Base-by-base conservation (phyloP, 2,329 filamentous ascomycete species). In the Colletotrichum lentis region DNA sequence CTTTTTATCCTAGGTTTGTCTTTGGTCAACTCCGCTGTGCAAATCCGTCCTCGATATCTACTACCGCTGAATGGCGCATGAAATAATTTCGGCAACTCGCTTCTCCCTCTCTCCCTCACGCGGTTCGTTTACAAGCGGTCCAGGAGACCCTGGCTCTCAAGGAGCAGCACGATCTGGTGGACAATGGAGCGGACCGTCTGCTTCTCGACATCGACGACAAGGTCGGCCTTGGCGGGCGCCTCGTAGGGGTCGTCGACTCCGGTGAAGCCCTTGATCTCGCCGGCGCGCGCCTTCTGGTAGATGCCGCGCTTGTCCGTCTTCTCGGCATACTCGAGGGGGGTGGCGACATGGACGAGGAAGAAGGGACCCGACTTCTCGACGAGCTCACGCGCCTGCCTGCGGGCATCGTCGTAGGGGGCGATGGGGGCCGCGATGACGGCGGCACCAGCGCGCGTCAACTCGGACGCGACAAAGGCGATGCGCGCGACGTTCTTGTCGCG, bases 191-290 rank as follows among this genome's bases (percentile, higher is more conserved):
- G 88, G 55, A 98, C 94, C 72, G 89, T 92, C 81, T 92, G 93
- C 86, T 91, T 96, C 82, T 92, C 90, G 64, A 91, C 79, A 80
- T 98, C 91, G 46, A 98, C 95, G 5, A 89, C 88, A 72, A 99
- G 84, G 78, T 98, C 90, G 39, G 94, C 88, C 82, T 95, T 94
- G 73, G 81, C 75, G 11, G 96, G 96, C 24, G 80, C 77, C 89
- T 99, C 96, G 78, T 99, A 99, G 56, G 96, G 94, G 83, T 98
- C 95, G 78, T 98, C 95, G 65, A 99, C 94, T 75, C 96, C 96
- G 8, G 96, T 99, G 87, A 99, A 99, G 72, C 94, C 94, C 88
- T 94, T 96, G 81, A 99, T 96, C 84, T 97, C 92, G 67, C 96
- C 96, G 22, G 85, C 86, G 71, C 96, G 88, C 47, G 96, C 96